Conservation (phyloP, 495 filamentous ascomycete species). For the Aspergillus bridgeri region DNA sequence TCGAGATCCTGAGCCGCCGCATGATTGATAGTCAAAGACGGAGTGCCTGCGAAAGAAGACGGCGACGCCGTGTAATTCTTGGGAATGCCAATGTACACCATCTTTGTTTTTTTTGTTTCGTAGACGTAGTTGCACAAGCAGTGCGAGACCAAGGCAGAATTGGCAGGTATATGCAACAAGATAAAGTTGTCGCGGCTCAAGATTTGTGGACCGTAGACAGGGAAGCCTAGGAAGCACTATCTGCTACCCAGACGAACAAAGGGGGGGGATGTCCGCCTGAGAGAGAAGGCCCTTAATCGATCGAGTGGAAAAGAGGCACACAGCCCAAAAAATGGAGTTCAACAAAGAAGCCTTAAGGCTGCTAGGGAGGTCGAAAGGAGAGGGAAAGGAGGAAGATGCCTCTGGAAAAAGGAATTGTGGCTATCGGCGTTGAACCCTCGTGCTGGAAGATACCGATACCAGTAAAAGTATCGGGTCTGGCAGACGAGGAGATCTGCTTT, state of each 20-base stretch:
- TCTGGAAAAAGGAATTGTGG: conserved; percentile 85
- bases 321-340: conserved; percentile 48
- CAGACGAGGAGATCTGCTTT: conserved; percentile 77
- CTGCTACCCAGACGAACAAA: conserved; percentile 81
- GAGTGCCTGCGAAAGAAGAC: conserved; percentile 70
- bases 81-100: conserved; percentile 80
- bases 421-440: conserved; percentile 61
- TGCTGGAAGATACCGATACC: conserved; percentile 83
- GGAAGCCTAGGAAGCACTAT: conserved; percentile 57
- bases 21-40: conserved; percentile 93
- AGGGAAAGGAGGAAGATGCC: conserved; percentile 72
- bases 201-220: conserved; percentile 29
- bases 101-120: conserved; percentile 51
- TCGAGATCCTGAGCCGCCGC: conserved; percentile 92
- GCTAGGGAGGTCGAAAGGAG: conserved; percentile 87
- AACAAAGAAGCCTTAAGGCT: conserved; percentile 40
- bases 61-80: conserved; percentile 76
- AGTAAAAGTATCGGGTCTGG: conserved; percentile 82
- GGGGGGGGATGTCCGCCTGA: conserved; percentile 73
- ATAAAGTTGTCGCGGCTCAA: conserved; percentile 20
- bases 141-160: neutral
- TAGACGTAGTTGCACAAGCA: neutral
- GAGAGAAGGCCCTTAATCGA: conserved; percentile 85
- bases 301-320: conserved; percentile 55
- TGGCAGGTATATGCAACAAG: neutral